phyloP scores from a whole-genome alignment of 2,329 filamentous ascomycete species.

The Didymosphaeria variabile region DNA sequence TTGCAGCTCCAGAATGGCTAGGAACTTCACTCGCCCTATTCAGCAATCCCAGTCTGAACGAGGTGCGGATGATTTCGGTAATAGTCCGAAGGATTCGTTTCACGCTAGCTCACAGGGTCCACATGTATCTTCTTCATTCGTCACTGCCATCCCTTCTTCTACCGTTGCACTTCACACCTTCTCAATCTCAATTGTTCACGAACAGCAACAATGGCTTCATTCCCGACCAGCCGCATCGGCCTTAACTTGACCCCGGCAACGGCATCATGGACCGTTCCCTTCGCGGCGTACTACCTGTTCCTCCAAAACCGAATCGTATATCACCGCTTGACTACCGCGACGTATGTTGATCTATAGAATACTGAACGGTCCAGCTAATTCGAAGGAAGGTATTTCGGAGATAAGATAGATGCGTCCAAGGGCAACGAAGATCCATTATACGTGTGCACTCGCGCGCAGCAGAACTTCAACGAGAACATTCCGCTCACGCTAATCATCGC shows the following conservation, averaged over 20 bases:
- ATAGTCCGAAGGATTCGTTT: background rate
- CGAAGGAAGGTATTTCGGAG: slow-evolving; percentile 35
- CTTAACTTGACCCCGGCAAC: slow-evolving; percentile 47
- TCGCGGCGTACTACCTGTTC: slow-evolving; percentile 53
- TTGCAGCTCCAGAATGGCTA: no score
- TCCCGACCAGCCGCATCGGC: slow-evolving; percentile 37
- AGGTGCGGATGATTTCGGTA: background rate
- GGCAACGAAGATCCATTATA: slow-evolving; percentile 43
- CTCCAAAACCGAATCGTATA: slow-evolving; percentile 52
- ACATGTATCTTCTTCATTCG: background rate
- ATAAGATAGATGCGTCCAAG: slow-evolving; percentile 26
- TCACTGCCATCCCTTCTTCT: background rate
- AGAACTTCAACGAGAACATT: slow-evolving; percentile 57
- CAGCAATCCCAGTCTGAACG: background rate
- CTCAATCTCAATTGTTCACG: background rate
- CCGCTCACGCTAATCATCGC: slow-evolving; percentile 51
- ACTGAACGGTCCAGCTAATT: slow-evolving; percentile 17
- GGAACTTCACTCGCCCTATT: background rate
- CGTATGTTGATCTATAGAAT: slow-evolving; percentile 29
- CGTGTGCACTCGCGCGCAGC: slow-evolving; percentile 48
- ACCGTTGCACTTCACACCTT: background rate
- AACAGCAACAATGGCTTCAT: slow-evolving; percentile 9
- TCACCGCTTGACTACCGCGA: slow-evolving; percentile 44
- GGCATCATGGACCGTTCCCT: slow-evolving; percentile 52
- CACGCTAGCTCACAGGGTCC: background rate